Evolutionary conservation across 768 basidiomycete genomes (phyloP).

Genomic region (Boletus insuetus): DNA sequence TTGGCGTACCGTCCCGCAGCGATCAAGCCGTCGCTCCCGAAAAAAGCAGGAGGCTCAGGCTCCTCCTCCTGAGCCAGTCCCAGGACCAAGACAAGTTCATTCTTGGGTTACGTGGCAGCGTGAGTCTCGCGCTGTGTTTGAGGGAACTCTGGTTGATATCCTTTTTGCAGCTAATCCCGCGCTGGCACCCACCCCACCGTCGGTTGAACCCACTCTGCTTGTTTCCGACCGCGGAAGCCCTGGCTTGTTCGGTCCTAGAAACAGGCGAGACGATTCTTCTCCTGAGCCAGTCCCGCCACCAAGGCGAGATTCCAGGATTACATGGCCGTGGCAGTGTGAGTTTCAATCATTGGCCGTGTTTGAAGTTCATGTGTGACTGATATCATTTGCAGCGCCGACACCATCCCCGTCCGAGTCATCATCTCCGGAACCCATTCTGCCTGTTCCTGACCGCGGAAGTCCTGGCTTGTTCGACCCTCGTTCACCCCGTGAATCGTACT

Average conservation of each 20-base stretch:
- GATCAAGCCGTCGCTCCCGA: conserved; percentile 40
- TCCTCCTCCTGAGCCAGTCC: conserved; percentile 31
- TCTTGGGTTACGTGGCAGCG: conserved; percentile 71
- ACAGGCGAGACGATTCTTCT: conserved; percentile 35
- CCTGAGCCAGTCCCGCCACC: conserved; percentile 34
- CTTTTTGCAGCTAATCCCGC: conserved; percentile 52
- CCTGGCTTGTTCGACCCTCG: conserved; percentile 79
- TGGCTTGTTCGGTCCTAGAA: conserved; percentile 63
- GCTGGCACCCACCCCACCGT: conserved; percentile 55
- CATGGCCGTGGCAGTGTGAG: conserved; percentile 58
- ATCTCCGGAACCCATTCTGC: conserved; percentile 54
- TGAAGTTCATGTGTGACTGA: conserved; percentile 1
- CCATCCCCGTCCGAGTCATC: conserved; percentile 49
- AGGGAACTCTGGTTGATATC: conserved; percentile 2
- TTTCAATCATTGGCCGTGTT: conserved; percentile 15
- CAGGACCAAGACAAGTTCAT: conserved; percentile 38
- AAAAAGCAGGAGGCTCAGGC: conserved; percentile 36
- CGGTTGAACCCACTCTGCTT: conserved; percentile 54
- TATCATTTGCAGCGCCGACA: conserved; percentile 43
- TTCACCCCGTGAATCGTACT: conserved; percentile 48
- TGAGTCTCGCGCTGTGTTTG: conserved; percentile 36
- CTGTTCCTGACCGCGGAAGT: conserved; percentile 55
- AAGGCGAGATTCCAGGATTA: conserved; percentile 52
- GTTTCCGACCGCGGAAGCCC: conserved; percentile 58
- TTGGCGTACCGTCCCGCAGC: conserved; percentile 54